A percentile compares a stretch with the other conserved stretches of the same genome.
Evolutionary conservation across 2,329 filamentous ascomycete species (phyloP).

Genomic region (Tolypocladium ovalisporum): DNA sequence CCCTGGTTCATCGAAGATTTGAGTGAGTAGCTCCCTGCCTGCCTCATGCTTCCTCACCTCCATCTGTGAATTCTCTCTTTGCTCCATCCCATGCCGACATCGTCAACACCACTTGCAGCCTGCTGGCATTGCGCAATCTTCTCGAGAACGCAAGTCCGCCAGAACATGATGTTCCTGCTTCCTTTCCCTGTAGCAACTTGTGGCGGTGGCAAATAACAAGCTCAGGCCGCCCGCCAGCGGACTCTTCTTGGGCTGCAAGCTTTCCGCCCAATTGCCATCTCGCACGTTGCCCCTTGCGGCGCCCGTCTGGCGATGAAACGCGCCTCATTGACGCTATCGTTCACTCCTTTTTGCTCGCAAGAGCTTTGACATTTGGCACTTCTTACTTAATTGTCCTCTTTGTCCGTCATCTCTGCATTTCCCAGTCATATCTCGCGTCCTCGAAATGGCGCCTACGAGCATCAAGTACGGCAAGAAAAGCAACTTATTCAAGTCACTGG

Average conservation of each 20-base stretch:
- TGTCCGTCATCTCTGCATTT: not conserved
- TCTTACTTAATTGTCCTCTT: not conserved
- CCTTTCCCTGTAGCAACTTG: not conserved
- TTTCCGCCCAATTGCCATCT: not conserved
- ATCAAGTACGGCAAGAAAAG: constrained; percentile 18
- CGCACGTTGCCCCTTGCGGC: not conserved
- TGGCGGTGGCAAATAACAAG: not conserved
- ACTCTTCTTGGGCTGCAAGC: not conserved
- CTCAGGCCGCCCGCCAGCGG: not conserved
- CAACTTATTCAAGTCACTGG: constrained; percentile 14
- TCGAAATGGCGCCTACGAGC: constrained; percentile 14
- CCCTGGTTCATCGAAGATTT: not conserved
- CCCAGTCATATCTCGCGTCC: not conserved
- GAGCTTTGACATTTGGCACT: not conserved
- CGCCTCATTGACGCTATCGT: not conserved
- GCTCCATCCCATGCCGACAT: too few relatives aligned
- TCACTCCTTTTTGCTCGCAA: not conserved
- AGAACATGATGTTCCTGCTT: not conserved
- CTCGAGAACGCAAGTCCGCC: not conserved
- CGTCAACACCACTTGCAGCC: too few relatives aligned
- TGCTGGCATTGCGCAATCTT: not conserved
- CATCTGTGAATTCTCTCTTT: too few relatives aligned
- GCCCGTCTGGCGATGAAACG: not conserved
- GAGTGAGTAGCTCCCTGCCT: not conserved
- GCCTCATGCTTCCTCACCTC: not conserved